Conservation (phyloP, 495 filamentous ascomycete genomes). For the Aspergillus hancockii region DNA sequence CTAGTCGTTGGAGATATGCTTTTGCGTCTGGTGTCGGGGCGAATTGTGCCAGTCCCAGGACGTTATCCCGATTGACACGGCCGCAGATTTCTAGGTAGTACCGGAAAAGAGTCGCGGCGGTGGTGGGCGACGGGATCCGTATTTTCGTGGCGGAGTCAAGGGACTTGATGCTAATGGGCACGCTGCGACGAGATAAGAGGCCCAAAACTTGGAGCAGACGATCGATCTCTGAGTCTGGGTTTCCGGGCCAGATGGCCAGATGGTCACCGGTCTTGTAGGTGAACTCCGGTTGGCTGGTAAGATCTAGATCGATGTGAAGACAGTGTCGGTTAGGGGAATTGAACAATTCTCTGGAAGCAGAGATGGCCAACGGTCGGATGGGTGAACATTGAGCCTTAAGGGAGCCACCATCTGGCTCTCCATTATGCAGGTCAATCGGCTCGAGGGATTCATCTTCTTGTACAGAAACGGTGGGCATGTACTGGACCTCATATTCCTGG, state of each 20-base stretch:
- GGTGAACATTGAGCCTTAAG: constrained; percentile 28
- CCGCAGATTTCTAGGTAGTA: constrained; percentile 54
- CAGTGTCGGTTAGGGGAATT: constrained; percentile 40
- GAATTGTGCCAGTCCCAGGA: constrained; percentile 45
- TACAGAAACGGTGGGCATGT: constrained; percentile 43
- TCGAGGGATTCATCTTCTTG: constrained; percentile 39
- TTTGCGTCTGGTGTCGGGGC: constrained; percentile 42
- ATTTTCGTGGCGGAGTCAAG: constrained; percentile 36
- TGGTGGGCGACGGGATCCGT: constrained; percentile 47
- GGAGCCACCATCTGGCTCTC: constrained; percentile 34
- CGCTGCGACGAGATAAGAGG: constrained; percentile 24
- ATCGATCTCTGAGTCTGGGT: constrained; percentile 55
- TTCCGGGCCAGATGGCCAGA: constrained; percentile 70
- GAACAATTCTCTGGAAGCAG: constrained; percentile 41
- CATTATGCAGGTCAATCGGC: constrained; percentile 40
- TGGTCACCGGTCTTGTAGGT: constrained; percentile 75
- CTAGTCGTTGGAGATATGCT: constrained; percentile 31
- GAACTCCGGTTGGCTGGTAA: constrained; percentile 47
- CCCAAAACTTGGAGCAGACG: constrained; percentile 40
- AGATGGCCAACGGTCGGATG: constrained; percentile 34
- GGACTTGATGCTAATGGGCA: constrained; percentile 33
- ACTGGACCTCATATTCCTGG: constrained; percentile 37
- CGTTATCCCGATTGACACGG: constrained; percentile 44
- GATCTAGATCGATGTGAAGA: constrained; percentile 52
- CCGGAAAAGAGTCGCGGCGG: constrained; percentile 38